These are phyloP conservation scores for Sclerotinia spermophila DNA, from an alignment of 2,329 filamentous ascomycete genomes.

Conservation along the genomic window DNA sequence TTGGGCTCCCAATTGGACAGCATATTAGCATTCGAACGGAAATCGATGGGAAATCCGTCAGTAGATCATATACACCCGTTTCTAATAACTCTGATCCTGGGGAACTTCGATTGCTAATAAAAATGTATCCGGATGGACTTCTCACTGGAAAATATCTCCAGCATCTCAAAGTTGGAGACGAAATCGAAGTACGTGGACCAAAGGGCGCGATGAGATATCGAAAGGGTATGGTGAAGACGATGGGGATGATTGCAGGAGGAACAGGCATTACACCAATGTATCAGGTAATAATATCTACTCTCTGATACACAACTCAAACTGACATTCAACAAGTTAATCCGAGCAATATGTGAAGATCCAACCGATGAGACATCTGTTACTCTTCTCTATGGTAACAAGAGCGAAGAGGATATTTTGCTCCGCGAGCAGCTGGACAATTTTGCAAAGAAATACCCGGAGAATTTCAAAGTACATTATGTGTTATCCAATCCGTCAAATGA, in stretches of 20 bases:
- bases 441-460: slow-evolving; percentile 48
- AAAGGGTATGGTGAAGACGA: slow-evolving; percentile 41
- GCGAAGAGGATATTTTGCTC: slow-evolving; percentile 57
- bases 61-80: slow-evolving; percentile 43
- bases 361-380: slow-evolving; percentile 53
- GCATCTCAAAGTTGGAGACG: slow-evolving; percentile 46
- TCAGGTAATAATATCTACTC: slow-evolving; percentile 31
- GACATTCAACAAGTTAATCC: slow-evolving; percentile 47
- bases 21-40: slow-evolving; percentile 40
- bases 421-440: slow-evolving; percentile 53
- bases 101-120: slow-evolving; percentile 49
- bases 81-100: slow-evolving; percentile 51
- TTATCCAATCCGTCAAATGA: slow-evolving; percentile 45
- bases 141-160: slow-evolving; percentile 50
- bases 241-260: slow-evolving; percentile 55
- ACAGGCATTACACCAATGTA: slow-evolving; percentile 56
- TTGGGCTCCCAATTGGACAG: slow-evolving; percentile 43
- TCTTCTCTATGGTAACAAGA: slow-evolving; percentile 57
- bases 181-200: slow-evolving; percentile 51
- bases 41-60: slow-evolving; percentile 37
- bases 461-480: slow-evolving; percentile 55
- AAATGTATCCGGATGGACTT: slow-evolving; percentile 48
- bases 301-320: neutral
- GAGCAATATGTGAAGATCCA: slow-evolving; percentile 60
- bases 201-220: slow-evolving; percentile 55